Percentiles rank a stretch among this genome's conserved stretches.
Evolutionary conservation across 352 stramenopile genomes (phyloP).

Genomic region (Globisporangium yorkense): DNA sequence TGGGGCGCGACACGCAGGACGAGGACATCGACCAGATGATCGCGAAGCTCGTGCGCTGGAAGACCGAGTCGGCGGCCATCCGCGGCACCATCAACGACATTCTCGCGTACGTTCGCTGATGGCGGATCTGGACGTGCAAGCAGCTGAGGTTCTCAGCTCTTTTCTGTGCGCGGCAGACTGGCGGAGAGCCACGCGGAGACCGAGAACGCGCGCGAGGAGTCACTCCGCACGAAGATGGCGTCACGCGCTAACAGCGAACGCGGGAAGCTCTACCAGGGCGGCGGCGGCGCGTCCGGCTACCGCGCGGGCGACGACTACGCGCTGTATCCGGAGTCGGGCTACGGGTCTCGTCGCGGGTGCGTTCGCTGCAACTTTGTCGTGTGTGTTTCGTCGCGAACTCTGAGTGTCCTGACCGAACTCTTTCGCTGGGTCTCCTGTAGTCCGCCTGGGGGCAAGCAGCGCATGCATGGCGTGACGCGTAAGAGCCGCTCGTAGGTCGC

Average conservation of each 20-base stretch:
- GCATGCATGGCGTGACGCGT: slow-evolving; percentile 38
- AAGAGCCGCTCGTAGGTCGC: slow-evolving; percentile 39
- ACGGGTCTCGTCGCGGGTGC: slow-evolving; percentile 42
- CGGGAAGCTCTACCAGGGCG: slow-evolving; percentile 21
- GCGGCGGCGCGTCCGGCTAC: slow-evolving; percentile 17
- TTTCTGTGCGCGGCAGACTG: slow-evolving; percentile 21
- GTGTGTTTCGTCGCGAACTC: background rate
- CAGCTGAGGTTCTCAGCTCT: background rate
- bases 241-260: slow-evolving; percentile 43
- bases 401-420: no score
- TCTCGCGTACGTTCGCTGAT: slow-evolving; percentile 30
- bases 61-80: slow-evolving; percentile 51
- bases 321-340: slow-evolving; percentile 30
- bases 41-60: slow-evolving; percentile 80
- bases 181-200: slow-evolving; percentile 49
- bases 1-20: slow-evolving; percentile 83
- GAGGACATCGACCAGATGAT: slow-evolving; percentile 88
- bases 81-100: slow-evolving; percentile 64
- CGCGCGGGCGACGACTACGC: slow-evolving; percentile 40
- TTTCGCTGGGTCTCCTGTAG: slow-evolving; percentile 1
- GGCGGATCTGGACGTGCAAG: slow-evolving; percentile 4
- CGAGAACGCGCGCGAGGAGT: slow-evolving; percentile 42
- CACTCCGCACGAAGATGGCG: slow-evolving; percentile 49
- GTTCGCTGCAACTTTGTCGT: slow-evolving; percentile 1
- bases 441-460: slow-evolving; percentile 26